Conservation (phyloP, 2,329 filamentous ascomycete genomes). For the Amesomyces nigricolor region DNA sequence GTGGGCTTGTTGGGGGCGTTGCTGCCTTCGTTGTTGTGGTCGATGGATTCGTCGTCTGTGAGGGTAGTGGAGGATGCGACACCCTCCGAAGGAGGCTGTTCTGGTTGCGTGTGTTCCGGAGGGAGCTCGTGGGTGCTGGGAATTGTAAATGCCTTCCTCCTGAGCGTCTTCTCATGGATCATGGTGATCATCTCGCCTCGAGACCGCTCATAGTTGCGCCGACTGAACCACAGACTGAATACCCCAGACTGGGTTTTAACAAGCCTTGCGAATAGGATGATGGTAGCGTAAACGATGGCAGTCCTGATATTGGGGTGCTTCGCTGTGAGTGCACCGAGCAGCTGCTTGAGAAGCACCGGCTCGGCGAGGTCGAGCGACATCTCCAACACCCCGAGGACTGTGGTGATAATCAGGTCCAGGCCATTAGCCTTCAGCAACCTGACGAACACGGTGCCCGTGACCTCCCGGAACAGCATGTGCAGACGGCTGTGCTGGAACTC, state of each 20-base stretch:
- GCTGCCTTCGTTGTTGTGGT: conserved; percentile 2
- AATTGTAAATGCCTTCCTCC: conserved; percentile 52
- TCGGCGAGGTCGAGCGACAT: conserved; percentile 50
- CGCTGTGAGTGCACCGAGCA: conserved; percentile 62
- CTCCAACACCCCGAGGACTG: conserved; percentile 58
- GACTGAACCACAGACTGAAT: conserved; percentile 73
- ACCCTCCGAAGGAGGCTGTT: conserved; percentile 3
- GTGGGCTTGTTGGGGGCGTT: neutral
- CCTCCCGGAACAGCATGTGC: conserved; percentile 66
- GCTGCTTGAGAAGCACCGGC: conserved; percentile 65
- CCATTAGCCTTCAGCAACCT: conserved; percentile 71
- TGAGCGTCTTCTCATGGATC: conserved; percentile 72
- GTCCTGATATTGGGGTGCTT: conserved; percentile 44
- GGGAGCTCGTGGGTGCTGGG: conserved; percentile 24
- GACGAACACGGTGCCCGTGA: conserved; percentile 65
- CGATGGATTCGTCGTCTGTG: conserved; percentile 17
- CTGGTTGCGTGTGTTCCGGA: neutral
- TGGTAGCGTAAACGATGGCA: conserved; percentile 58
- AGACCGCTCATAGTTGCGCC: conserved; percentile 76
- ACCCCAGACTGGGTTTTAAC: conserved; percentile 60
- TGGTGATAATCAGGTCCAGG: conserved; percentile 67
- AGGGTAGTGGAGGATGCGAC: conserved; percentile 23
- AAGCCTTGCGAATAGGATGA: conserved; percentile 57
- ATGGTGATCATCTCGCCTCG: conserved; percentile 82
- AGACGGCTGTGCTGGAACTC: conserved; percentile 77